Evolutionary conservation across 2,329 filamentous ascomycete genomes (phyloP), one percentile per base, ranked within the genome.

Genomic region (Exophiala calicioides): DNA sequence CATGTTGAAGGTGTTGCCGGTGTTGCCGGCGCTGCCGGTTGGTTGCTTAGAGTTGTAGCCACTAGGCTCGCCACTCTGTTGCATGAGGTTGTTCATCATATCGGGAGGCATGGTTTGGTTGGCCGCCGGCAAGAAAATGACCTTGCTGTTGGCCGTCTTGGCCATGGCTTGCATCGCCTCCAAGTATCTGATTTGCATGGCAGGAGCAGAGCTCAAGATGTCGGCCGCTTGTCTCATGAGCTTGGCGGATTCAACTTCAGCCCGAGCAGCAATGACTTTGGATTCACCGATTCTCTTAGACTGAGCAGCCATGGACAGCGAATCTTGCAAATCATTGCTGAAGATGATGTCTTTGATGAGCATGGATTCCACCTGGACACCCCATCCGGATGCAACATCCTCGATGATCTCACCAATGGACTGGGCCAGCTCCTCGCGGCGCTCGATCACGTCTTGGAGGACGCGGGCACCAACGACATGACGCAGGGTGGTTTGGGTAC

Each of bases 111-210:
- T 60, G 12, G 79, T 82, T 70, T 86, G 80, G 67, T 79, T 80
- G 30, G 75, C 68, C 6, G 76, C 81, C 1, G 86, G 86, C 58
- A 93, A 65, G 77, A 93, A 91, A 60, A 91, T 90, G 62, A 93
- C 86, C 73, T 94, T 94, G 69, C 77, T 80, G 70, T 90, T 94
- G 36, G 90, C 88, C 0, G 82, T 81, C 80, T 96, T 97, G 61
- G 93, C 93, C 91, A 98, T 98, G 31, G 88, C 81, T 68, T 97
- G 93, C 91, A 97, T 97, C 3, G 93, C 90, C 73, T 98, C 93
- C 58, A 98, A 85, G 69, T 97, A 97, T 58, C 90, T 79, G 73
- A 95, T 95, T 73, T 96, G 90, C 93, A 98, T 98, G 59, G 93
- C 93, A 2, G 93, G 93, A 0, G 91, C 91, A 12, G 83, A 89